Evolutionary conservation across 257 asterid genomes (phyloP), one percentile per base, ranked within the genome.

Genomic region (Leonotis leonurus): DNA sequence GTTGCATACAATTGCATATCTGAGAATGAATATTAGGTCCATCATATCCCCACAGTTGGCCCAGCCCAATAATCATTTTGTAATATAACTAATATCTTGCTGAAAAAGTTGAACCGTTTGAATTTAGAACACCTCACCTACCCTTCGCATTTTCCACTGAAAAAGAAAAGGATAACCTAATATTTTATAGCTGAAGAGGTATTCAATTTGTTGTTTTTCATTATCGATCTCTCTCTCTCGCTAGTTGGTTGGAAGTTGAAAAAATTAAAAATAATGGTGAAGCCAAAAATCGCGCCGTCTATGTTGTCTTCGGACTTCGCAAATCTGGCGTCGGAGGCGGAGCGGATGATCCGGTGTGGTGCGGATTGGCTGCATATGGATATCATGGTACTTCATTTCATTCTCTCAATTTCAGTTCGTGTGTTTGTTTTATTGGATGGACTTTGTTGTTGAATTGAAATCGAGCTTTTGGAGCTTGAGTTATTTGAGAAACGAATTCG

Each of bases 361-460:
- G 98, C 96, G 14, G 95, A 91, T 80, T 91, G 98, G 98, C 95
- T 91, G 56, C 97, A 91, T 75, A 88, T 91, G 98, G 98, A 91
- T 64, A 83, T 91, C 43, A 91, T 91, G 98, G 98, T 88, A 79
- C 21, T 22, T 20, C 1, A 1, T 8, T 30, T 14, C 9, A 2
- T 2, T 18, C 4, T 44, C 54, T 35, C 20, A 27, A 13, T 40
- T 32, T 20, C 8, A 30, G 14, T 29, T 43, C 12, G 17, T 22
- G 11, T 33, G 10, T 14, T 3, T n/a, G n/a, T n/a, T 63, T 21
- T 16, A 30, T 49, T 39, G 21, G 12, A 22, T 20, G 13, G 49
- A 35, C 12, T 50, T 11, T 24, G 10, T 24, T 49, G 24, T 49
- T 49, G 33, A 22, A 49, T 1, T 22, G 56, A 49, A 50, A 8